Conservation (phyloP, 2,329 filamentous ascomycete species). For the Aureobasidium sp. region DNA sequence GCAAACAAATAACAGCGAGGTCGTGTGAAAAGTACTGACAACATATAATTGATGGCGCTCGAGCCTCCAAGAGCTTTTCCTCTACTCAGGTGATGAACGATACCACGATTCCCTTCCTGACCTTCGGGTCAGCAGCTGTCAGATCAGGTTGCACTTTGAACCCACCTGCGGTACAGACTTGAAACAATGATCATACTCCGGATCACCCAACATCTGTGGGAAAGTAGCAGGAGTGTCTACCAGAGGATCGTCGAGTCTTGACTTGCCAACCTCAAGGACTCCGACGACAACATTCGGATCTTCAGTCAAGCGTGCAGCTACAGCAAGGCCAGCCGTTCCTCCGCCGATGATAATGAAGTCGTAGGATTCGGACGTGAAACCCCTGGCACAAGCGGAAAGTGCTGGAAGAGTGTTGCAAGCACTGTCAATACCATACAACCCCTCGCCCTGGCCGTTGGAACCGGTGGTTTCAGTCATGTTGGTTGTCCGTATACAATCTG, state of each 20-base stretch:
- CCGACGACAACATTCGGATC: constrained; percentile 16
- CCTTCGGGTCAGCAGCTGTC: background rate
- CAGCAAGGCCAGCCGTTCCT: constrained; percentile 17
- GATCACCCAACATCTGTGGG: constrained; percentile 16
- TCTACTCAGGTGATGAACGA: constrained; percentile 21
- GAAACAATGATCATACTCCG: constrained; percentile 20
- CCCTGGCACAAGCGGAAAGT: background rate
- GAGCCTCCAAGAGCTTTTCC: constrained; percentile 32
- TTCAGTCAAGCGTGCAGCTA: constrained; percentile 18
- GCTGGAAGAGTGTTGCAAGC: background rate
- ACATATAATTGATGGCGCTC: constrained; percentile 29
- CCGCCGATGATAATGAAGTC: constrained; percentile 18
- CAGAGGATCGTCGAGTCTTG: constrained; percentile 18
- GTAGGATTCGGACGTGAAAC: background rate
- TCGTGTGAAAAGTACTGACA: background rate
- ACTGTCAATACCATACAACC: background rate
- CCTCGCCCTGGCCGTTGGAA: background rate
- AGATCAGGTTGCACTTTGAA: background rate
- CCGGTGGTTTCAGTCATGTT: background rate
- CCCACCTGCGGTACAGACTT: constrained; percentile 16
- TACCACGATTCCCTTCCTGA: constrained; percentile 13
- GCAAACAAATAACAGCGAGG: background rate
- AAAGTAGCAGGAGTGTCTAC: constrained; percentile 21
- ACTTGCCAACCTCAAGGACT: constrained; percentile 17
- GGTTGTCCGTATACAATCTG: background rate